These are phyloP conservation scores for Coprinopsis sp. DNA, from an alignment of 768 basidiomycete genomes.

Conservation along the genomic window DNA sequence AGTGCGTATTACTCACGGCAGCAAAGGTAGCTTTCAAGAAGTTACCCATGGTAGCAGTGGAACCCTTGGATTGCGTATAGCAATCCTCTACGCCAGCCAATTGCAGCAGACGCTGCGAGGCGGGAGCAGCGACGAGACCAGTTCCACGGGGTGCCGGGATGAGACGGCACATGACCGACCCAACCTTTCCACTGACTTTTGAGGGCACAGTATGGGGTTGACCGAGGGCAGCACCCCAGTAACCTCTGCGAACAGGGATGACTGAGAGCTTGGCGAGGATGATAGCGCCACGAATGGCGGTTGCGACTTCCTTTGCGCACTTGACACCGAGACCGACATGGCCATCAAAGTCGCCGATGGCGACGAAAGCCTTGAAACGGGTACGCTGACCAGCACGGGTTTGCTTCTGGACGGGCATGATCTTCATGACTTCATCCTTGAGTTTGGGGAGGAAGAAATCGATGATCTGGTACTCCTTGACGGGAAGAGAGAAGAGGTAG, in stretches of 20 bases:
- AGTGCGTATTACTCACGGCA: constrained; percentile 51
- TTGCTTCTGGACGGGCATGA: constrained; percentile 99
- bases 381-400: constrained; percentile 99
- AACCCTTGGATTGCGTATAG: constrained; percentile 98
- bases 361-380: constrained; percentile 99
- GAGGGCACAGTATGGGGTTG: constrained; percentile 99
- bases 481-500: constrained; percentile 99
- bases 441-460: constrained; percentile 98
- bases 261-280: constrained; percentile 97
- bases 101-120: constrained; percentile 93
- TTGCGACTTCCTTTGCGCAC: constrained; percentile 99
- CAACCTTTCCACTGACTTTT: constrained; percentile 97
- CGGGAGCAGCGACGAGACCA: constrained; percentile 98
- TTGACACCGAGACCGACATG: constrained; percentile 99
- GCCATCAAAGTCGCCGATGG: constrained; percentile 97
- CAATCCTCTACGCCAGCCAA: constrained; percentile 96
- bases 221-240: constrained; percentile 99
- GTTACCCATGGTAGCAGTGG: constrained; percentile 98
- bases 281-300: constrained; percentile 99
- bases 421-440: constrained; percentile 99
- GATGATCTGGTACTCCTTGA: constrained; percentile 99
- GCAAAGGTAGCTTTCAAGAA: constrained; percentile 97
- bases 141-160: constrained; percentile 98
- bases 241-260: constrained; percentile 96
- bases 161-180: constrained; percentile 98